Evolutionary conservation across 2,329 filamentous ascomycete genomes (phyloP), one percentile per base, ranked within the genome.

Genomic region (Phaeophleospora eucalypticola): DNA sequence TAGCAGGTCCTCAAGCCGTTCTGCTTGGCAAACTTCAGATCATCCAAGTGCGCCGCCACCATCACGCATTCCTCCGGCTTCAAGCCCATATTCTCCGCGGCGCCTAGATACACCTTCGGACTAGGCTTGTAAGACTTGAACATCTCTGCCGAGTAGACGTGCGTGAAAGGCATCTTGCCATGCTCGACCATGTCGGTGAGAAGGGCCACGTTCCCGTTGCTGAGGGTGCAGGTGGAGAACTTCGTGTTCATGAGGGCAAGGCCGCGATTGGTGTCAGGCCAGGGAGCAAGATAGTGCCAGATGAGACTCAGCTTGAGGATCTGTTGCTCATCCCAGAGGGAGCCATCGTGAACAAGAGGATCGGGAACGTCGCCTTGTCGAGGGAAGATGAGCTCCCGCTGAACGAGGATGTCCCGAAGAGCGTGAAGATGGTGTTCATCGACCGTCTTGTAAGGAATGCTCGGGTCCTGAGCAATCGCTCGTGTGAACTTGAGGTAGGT

Each of bases 51-150:
- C 32, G 87, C 82, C 14, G 88, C 87, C 16, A 93, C 85, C 79
- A 93, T 81, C 16, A 81, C 84, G 47, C 87, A 84, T 60, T 89
- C 74, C 2, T 64, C 63, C 0, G 82, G 77, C 50, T 76, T 57
- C 35, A 82, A 51, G 0, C 76, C 79, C 43, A 90, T 66, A 54
- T 71, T 73, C 46, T 72, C 66, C 2, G 75, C 84, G 0, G 84
- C 86, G 3, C 87, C 86, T 1, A 78, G 72, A 61, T 93, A 93
- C 2, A 84, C 82, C 42, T 65, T 71, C 6, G 79, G 77, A 50
- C 79, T 75, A 1, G 87, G 87, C 71, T 93, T 93, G 65, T 91
- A 93, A 0, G 80, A 81, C 36, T 74, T 70, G 61, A 90, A 91
- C 53, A 83, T 77, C 66, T 86, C 86, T 0, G 82, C 80, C 7